Evolutionary conservation across 768 basidiomycete species (phyloP).

Genomic region (Daedaleopsis nitida): DNA sequence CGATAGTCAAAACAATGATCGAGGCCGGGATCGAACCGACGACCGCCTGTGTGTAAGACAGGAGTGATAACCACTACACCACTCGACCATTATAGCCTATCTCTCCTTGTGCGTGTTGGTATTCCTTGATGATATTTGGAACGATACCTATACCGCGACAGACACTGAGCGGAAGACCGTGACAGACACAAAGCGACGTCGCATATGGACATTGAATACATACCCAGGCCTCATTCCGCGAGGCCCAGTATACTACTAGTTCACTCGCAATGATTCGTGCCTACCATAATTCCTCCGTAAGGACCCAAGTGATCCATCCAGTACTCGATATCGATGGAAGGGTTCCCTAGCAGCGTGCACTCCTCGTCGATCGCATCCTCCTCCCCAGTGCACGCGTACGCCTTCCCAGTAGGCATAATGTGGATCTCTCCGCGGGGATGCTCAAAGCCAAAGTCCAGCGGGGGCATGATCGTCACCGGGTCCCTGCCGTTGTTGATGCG

Average conservation of each 20-base stretch:
- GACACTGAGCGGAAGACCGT: no score
- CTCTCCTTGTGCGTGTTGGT: no score
- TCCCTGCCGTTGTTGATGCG: constrained; percentile 42
- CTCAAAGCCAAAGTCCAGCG: constrained; percentile 47
- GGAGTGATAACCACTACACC: constrained; percentile 31
- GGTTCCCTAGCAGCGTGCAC: constrained; percentile 48
- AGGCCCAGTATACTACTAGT: no score
- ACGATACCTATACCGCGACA: no score
- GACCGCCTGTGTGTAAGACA: constrained; percentile 31
- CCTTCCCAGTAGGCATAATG: constrained; percentile 39
- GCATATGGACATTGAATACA: no score
- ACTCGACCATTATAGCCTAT: constrained; percentile 22
- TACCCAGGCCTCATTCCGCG: no score
- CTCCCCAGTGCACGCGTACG: constrained; percentile 44
- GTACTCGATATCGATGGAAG: neutral
- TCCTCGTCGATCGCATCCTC: constrained; percentile 56
- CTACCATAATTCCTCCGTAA: constrained; percentile 1
- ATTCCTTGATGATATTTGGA: no score
- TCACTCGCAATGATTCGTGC: neutral
- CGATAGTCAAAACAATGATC: constrained; percentile 21
- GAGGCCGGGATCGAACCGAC: constrained; percentile 30
- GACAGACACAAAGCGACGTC: no score
- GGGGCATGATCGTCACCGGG: constrained; percentile 58
- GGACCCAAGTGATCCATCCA: neutral
- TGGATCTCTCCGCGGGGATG: constrained; percentile 60